A percentile compares a stretch with the other conserved stretches of the same genome.
Evolutionary conservation across 768 basidiomycete species (phyloP).

Genomic region (Gymnopilus junonius): DNA sequence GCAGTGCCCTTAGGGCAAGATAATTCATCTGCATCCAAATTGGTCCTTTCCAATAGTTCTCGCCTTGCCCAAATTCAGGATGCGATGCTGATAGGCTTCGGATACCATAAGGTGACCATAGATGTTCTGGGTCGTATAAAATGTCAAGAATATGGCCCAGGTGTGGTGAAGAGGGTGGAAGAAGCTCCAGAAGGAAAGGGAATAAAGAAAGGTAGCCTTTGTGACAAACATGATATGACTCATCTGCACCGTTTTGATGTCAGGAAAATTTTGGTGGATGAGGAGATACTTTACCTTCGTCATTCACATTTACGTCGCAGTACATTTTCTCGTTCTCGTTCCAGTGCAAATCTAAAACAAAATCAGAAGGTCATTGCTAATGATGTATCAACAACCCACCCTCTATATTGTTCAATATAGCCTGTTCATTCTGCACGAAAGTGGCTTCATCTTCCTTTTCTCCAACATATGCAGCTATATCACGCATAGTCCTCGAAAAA

Average conservation of each 20-base stretch:
- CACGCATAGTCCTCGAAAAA: conserved; percentile 92
- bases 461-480: conserved; percentile 85
- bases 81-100: conserved; percentile 89
- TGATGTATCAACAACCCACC: conserved; percentile 45
- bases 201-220: conserved; percentile 94
- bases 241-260: conserved; percentile 55
- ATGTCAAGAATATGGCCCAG: conserved; percentile 83
- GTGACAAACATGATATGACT: conserved; percentile 90
- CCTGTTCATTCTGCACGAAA: conserved; percentile 77
- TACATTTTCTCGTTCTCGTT: conserved; percentile 89
- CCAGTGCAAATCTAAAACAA: conserved; percentile 84
- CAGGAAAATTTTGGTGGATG: background rate
- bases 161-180: conserved; percentile 77
- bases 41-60: conserved; percentile 98
- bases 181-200: conserved; percentile 85
- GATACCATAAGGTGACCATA: conserved; percentile 92
- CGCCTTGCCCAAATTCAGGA: conserved; percentile 87
- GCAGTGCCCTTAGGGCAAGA: conserved; percentile 76
- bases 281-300: conserved; percentile 62
- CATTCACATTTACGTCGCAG: conserved; percentile 85
- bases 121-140: conserved; percentile 76
- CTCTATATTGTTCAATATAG: conserved; percentile 83
- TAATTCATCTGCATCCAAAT: conserved; percentile 99
- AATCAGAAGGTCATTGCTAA: background rate
- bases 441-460: conserved; percentile 83